Evolutionary conservation across 495 filamentous ascomycete species (phyloP), one percentile per base, ranked within the genome.

Genomic region (Penicillium ucsense): DNA sequence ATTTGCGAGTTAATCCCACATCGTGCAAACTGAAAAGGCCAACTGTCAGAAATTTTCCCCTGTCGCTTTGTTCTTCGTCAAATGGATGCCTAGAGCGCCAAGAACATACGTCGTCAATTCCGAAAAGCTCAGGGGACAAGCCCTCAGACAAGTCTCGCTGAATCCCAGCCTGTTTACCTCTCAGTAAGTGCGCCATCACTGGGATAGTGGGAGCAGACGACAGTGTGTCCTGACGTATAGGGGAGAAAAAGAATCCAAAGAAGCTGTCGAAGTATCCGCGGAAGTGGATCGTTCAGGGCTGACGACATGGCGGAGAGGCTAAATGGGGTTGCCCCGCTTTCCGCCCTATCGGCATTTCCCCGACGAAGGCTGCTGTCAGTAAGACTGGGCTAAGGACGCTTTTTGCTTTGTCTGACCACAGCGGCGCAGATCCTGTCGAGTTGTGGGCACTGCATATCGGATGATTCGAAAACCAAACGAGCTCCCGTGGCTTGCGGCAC

Each of bases 151-250:
- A 76, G 68, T 97, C 92, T 63, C 80, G 86, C 60, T 88, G 84
- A 45, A 98, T 82, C 46, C 92, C 92, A 45, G 88, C 80, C 73
- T 98, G 92, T 75, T 92, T 95, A 35, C 87, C 84, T 51, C 92
- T 77, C 53, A 98, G 66, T 63, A 96, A 91, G 53, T 85, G 80
- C 36, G 88, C 81, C 89, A 92, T 94, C 35, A 54, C 49, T 48
- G 31, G 35, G 48, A 37, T 35, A 40, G 44, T 33, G 46, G 20
- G 20, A 35, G 39, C 32, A 9, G 34, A 47, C 5, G 30, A 41
- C 41, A 41, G 39, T 31, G 27, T 50, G 33, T 41, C 39, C 7
- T 12, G 42, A 38, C 32, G 29, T 8, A 28, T 36, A 36, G 31
- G 45, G 30, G 12, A n/a, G 7, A n/a, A n/a, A 43, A 49, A 55